Evolutionary conservation across 805 yeast genomes (phyloP).

Genomic region (Peterozyma toletana): DNA sequence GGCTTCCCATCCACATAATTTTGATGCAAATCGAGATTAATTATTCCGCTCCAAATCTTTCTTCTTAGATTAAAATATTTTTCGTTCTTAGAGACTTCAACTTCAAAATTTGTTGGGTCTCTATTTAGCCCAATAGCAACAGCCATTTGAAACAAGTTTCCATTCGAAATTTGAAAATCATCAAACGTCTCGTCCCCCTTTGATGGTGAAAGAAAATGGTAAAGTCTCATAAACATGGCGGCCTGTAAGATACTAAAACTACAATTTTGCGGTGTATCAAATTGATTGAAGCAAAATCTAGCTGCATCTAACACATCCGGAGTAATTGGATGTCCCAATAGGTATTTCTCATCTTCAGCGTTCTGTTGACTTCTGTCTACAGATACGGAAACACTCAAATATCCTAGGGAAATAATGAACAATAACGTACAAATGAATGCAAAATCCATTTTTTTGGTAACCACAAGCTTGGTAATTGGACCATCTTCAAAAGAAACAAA

Average conservation of each 20-base stretch:
- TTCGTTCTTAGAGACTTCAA: conserved; percentile 20
- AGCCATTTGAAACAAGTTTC: conserved; percentile 51
- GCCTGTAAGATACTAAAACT: conserved; percentile 15
- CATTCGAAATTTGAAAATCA: conserved; percentile 36
- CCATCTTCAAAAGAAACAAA: conserved; percentile 3
- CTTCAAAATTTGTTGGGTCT: conserved; percentile 42
- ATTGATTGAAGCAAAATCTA: conserved; percentile 28
- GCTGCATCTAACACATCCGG: conserved; percentile 31
- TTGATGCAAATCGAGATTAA: conserved; percentile 32
- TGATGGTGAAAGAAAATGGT: conserved; percentile 44
- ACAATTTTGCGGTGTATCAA: conserved; percentile 31
- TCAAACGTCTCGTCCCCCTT: conserved; percentile 38
- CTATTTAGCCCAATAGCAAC: conserved; percentile 50
- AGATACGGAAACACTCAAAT: background rate
- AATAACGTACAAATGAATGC: conserved; percentile 18
- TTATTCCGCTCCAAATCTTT: conserved; percentile 40
- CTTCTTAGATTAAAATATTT: conserved; percentile 31
- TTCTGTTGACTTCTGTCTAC: conserved; percentile 13
- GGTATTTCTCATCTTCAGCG: conserved; percentile 17
- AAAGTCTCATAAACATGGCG: conserved; percentile 17
- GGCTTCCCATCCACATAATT: conserved; percentile 37
- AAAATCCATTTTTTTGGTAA: conserved; percentile 12
- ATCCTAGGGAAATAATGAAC: conserved; percentile 14
- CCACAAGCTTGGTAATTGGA: conserved; percentile 6
- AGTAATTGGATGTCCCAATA: conserved; percentile 31